These are phyloP conservation scores for Eutrema yunnanense DNA, from an alignment of 345 rosid genomes.

Conservation along the genomic window DNA sequence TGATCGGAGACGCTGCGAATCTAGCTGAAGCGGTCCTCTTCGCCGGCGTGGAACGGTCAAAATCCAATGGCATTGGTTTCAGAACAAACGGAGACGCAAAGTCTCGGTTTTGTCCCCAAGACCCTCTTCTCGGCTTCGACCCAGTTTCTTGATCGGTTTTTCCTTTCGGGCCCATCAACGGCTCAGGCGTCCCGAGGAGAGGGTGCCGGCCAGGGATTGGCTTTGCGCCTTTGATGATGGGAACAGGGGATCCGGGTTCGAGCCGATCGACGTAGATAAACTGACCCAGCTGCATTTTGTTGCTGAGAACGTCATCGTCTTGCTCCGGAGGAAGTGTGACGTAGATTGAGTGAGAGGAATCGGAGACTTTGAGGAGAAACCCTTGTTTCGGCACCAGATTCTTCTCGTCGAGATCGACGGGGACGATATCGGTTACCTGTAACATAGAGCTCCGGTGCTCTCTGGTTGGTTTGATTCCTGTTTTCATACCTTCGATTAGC, in stretches of 20 bases:
- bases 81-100: conserved; percentile 57
- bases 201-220: conserved; percentile 92
- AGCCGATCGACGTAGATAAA: conserved; percentile 69
- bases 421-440: conserved; percentile 90
- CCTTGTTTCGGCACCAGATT: conserved; percentile 75
- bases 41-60: conserved; percentile 63
- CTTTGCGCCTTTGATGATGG: conserved; percentile 63
- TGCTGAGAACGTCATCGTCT: conserved; percentile 69
- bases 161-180: conserved; percentile 57
- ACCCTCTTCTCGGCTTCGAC: conserved; percentile 56
- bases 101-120: conserved; percentile 60
- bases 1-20: conserved; percentile 51
- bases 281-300: conserved; percentile 91
- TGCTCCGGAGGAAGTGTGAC: conserved; percentile 78
- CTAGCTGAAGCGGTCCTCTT: conserved; percentile 31
- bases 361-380: conserved; percentile 83
- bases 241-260: conserved; percentile 88
- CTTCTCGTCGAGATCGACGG: conserved; percentile 90
- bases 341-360: conserved; percentile 88
- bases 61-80: conserved; percentile 49
- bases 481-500: conserved; percentile 73
- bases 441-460: conserved; percentile 87
- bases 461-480: conserved; percentile 67
- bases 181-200: conserved; percentile 71
- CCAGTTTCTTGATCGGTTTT: conserved; percentile 35